Evolutionary conservation across 1,284 basidiomycete genomes (phyloP).

Genomic region (Cutaneotrichosporon sp.): DNA sequence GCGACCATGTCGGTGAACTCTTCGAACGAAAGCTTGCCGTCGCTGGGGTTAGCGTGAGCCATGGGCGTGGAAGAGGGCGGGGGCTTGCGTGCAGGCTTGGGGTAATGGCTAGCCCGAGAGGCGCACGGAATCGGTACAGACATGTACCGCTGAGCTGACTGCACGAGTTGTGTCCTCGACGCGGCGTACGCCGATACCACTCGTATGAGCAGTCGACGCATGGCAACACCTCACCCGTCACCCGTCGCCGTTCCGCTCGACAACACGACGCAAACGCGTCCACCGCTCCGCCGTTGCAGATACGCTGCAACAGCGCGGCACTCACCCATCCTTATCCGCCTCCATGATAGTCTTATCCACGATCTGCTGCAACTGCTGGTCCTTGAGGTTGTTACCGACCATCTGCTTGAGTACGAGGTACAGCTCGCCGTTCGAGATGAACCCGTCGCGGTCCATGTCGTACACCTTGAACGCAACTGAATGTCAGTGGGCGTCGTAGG

Average conservation of each 20-base stretch:
- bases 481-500: not conserved
- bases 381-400: slow-evolving; percentile 99
- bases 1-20: slow-evolving; percentile 97
- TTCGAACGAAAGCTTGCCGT: slow-evolving; percentile 93
- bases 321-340: slow-evolving; percentile 79
- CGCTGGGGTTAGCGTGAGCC: slow-evolving; percentile 50
- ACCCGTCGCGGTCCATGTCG: slow-evolving; percentile 95
- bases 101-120: too few species aligned
- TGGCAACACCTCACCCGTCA: too few species aligned
- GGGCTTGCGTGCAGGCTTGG: too few species aligned
- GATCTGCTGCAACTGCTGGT: slow-evolving; percentile 98
- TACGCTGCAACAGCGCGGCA: not conserved
- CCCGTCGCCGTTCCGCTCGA: too few species aligned
- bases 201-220: too few species aligned
- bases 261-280: too few species aligned
- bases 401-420: slow-evolving; percentile 99
- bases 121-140: too few species aligned
- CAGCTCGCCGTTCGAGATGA: slow-evolving; percentile 97
- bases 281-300: too few species aligned
- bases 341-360: slow-evolving; percentile 99
- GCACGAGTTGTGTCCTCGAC: too few species aligned
- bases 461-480: slow-evolving; percentile 97
- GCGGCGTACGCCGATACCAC: too few species aligned
- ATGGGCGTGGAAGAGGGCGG: too few species aligned
- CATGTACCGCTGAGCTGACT: too few species aligned